Percentiles rank a stretch among this genome's conserved stretches.
These are phyloP conservation scores for Chalciporus chontae DNA, from an alignment of 768 basidiomycete genomes.

Conservation along the genomic window DNA sequence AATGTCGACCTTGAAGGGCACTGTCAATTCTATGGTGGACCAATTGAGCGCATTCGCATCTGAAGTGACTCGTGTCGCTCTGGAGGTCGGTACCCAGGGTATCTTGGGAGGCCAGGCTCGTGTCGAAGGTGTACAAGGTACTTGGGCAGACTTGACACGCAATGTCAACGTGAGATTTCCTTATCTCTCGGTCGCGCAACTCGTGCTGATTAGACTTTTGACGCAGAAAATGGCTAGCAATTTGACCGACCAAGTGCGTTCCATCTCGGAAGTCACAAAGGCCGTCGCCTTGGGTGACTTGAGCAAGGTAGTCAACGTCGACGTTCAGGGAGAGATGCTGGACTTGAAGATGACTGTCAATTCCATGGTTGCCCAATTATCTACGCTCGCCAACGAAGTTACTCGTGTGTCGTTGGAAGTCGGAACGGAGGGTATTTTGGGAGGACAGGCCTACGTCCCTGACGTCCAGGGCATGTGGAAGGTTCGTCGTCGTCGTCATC, in stretches of 20 bases:
- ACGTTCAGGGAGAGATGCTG: constrained; percentile 93
- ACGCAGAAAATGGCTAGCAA: constrained; percentile 85
- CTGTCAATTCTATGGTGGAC: constrained; percentile 95
- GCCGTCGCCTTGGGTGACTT: constrained; percentile 82
- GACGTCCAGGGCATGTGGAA: constrained; percentile 96
- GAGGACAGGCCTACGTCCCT: constrained; percentile 89
- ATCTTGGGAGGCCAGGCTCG: constrained; percentile 88
- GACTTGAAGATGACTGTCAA: constrained; percentile 80
- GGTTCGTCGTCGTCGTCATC: constrained; percentile 35
- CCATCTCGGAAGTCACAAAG: constrained; percentile 83
- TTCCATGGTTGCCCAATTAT: constrained; percentile 71
- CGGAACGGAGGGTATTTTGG: constrained; percentile 89
- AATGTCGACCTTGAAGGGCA: constrained; percentile 79
- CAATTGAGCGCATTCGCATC: constrained; percentile 82
- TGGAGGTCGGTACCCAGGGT: constrained; percentile 89
- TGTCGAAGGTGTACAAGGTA: constrained; percentile 89
- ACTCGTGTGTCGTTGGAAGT: constrained; percentile 90
- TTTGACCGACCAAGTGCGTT: constrained; percentile 82
- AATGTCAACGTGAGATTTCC: constrained; percentile 73
- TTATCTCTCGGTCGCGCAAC: not conserved
- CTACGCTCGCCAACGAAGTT: constrained; percentile 77
- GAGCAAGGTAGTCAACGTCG: constrained; percentile 80
- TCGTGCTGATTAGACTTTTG: not conserved
- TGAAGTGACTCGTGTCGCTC: constrained; percentile 78
- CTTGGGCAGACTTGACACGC: constrained; percentile 86